phyloP scores from a whole-genome alignment of 139 green algal species.

The Coelastrella sp. region DNA sequence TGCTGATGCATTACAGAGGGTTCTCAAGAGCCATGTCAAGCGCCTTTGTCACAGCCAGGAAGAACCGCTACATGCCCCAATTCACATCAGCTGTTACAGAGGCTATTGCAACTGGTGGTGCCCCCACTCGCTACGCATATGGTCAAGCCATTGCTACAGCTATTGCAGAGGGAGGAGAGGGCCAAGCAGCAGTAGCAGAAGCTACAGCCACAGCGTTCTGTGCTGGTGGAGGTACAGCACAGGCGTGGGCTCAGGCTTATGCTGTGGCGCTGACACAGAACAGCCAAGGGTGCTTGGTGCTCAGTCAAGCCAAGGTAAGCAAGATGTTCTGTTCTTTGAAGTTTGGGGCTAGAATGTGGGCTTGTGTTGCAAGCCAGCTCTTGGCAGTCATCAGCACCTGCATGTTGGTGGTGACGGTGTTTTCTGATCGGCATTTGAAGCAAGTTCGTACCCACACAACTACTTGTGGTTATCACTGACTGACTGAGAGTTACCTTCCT shows the following conservation, averaged over 20 bases:
- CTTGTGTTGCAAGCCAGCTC: too few species aligned
- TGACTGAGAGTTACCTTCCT: too few species aligned
- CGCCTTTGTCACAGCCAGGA: background rate
- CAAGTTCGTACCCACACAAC: too few species aligned
- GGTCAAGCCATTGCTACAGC: conserved; percentile 42
- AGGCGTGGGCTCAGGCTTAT: conserved; percentile 35
- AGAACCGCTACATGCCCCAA: background rate
- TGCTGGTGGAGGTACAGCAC: conserved; percentile 14
- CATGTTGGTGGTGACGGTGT: too few species aligned
- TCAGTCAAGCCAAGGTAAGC: conserved; percentile 31
- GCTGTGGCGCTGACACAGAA: conserved; percentile 32
- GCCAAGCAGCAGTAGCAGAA: conserved; percentile 44
- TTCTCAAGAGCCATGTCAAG: conserved; percentile 12
- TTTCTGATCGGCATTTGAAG: too few species aligned
- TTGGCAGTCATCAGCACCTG: too few species aligned
- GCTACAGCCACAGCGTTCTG: conserved; percentile 51
- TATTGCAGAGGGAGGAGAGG: conserved; percentile 37
- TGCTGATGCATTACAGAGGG: background rate
- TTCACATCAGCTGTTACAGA: conserved; percentile 33
- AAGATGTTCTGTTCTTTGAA: background rate
- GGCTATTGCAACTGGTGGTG: conserved; percentile 29
- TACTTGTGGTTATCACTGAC: too few species aligned
- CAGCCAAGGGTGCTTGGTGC: conserved; percentile 36
- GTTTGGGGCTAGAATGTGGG: too few species aligned
- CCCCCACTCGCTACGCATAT: background rate